These are phyloP conservation scores for Pseudogymnoascus sp. DNA, from an alignment of 2,329 filamentous ascomycete species.

Conservation along the genomic window DNA sequence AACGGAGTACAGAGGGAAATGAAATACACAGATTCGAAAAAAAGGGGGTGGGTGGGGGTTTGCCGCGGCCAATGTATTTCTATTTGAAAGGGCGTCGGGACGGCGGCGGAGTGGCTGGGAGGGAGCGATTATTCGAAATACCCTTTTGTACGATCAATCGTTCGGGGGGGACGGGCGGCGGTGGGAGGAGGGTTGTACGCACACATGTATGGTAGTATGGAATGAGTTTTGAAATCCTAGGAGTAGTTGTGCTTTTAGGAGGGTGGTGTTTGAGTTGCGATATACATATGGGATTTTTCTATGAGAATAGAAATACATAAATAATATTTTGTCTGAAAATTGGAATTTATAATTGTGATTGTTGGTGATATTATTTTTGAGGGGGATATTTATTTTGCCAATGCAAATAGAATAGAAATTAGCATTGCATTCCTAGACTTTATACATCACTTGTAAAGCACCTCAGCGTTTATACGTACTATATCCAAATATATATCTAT, in stretches of 20 bases:
- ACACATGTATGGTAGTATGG: not conserved
- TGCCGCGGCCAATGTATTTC: not conserved
- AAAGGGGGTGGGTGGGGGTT: not conserved
- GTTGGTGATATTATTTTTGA: no score
- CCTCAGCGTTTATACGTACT: no score
- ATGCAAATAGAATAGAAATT: no score
- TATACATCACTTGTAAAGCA: no score
- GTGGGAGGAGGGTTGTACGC: not conserved
- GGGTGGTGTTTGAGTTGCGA: not conserved
- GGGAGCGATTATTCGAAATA: not conserved
- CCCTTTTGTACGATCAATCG: not conserved
- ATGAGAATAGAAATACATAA: not conserved
- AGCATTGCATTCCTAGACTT: no score
- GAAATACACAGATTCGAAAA: not conserved
- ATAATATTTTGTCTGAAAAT: not conserved
- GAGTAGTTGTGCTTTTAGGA: not conserved
- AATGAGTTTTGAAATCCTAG: not conserved
- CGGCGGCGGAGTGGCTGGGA: not conserved
- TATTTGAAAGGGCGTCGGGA: not conserved
- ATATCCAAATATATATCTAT: no score
- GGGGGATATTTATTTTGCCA: no score
- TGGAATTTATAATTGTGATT: not conserved
- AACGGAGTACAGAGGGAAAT: not conserved
- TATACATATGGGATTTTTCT: not conserved
- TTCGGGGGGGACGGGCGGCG: not conserved